Evolutionary conservation across 768 basidiomycete genomes (phyloP), one percentile per base, ranked within the genome.

Genomic region (Ephemerocybe angulata): DNA sequence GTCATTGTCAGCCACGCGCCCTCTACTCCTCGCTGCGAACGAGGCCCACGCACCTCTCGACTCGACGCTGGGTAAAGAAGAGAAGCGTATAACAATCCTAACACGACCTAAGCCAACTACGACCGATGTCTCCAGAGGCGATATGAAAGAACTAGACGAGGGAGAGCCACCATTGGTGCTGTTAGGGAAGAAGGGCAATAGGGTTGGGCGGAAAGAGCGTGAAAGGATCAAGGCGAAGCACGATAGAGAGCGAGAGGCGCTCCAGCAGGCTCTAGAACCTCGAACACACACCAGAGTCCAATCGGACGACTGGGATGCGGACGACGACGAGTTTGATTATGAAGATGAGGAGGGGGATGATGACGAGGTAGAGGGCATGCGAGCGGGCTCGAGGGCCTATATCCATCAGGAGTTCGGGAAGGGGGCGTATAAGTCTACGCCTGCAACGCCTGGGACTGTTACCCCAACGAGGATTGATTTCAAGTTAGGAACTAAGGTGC

Each of bases 151-250:
- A 37, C 15, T 6, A 46, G 49, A 49, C 48, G 48, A 50, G 4
- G 15, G 15, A 33, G 24, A 33, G 22, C 28, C 28, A 10, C 40
- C 38, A 5, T 7, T 61, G 35, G 63, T 54, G 54, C 33, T 62
- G 42, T 30, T 52, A 5, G 65, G 64, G 35, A 64, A 61, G 59
- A 64, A 60, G 51, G 63, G 65, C 10, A 65, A 61, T 47, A 60
- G 64, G 27, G 59, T 66, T 15, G 66, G 67, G 3, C 62, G 62
- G 42, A 58, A 57, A 24, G 63, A 66, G 55, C 57, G 63, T 22
- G 64, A 69, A 35, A 58, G 58, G 31, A 65, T 64, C 43, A 68
- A 62, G 48, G 37, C 53, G 21, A 66, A 58, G 50, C 52, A 56
- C 41, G 63, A 67, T 42, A 31, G 28, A 35, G 41, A 50, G 15